Conservation (phyloP, 495 filamentous ascomycete species). For the Lentithecium fluviatile region DNA sequence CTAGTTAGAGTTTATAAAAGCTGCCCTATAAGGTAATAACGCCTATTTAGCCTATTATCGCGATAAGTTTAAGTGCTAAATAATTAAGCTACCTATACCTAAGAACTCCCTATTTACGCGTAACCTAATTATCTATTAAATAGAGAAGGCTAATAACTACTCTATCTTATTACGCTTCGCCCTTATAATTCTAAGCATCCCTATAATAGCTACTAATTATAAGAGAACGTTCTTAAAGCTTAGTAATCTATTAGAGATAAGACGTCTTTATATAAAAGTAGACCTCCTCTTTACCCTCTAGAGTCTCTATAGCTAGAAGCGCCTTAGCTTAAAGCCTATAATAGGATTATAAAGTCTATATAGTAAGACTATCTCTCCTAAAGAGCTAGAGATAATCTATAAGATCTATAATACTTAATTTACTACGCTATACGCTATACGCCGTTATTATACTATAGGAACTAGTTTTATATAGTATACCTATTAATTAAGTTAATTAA, state of each 20-base stretch:
- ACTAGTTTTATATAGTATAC: neutral
- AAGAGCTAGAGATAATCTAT: neutral
- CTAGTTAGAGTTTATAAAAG: neutral
- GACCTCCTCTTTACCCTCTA: neutral
- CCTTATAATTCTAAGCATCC: neutral
- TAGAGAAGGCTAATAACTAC: no score
- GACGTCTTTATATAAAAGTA: neutral
- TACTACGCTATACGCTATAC: no score
- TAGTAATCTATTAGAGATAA: neutral
- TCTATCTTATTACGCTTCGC: neutral
- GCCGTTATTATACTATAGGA: no score
- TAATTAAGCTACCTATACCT: no score
- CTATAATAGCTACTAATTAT: neutral
- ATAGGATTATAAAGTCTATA: neutral
- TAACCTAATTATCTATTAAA: no score
- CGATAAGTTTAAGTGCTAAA: no score
- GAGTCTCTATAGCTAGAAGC: no score
- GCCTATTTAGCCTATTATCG: neutral
- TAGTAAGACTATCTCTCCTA: neutral
- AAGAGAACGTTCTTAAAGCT: neutral
- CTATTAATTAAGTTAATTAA: constrained; percentile 5
- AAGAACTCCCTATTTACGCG: no score
- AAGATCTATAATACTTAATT: no score
- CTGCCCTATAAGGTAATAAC: neutral
- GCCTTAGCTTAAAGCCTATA: no score